Conservation (phyloP, 768 basidiomycete genomes). For the Trametes villosa region DNA sequence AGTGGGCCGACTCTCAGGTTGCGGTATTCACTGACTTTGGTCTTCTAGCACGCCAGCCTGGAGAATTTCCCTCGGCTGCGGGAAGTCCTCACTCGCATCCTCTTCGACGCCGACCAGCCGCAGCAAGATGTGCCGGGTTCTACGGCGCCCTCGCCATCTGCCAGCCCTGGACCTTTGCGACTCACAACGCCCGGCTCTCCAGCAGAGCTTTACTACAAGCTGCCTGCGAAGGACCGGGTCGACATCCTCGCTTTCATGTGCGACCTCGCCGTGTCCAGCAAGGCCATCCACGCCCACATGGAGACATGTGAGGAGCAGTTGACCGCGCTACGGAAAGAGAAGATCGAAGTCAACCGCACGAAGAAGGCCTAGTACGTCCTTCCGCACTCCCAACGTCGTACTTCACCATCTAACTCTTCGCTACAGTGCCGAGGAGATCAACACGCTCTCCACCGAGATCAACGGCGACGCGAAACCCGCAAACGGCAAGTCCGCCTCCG, state of each 20-base stretch:
- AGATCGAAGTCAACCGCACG: constrained; percentile 91
- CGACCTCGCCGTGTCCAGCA: constrained; percentile 89
- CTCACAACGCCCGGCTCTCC: constrained; percentile 55
- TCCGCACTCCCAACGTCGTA: background rate
- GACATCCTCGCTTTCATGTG: constrained; percentile 87
- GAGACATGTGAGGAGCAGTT: constrained; percentile 88
- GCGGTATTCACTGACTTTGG: constrained; percentile 7
- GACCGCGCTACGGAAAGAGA: constrained; percentile 92
- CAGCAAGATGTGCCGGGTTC: constrained; percentile 52
- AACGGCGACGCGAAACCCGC: constrained; percentile 34
- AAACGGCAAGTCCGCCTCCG: constrained; percentile 41
- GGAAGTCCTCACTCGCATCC: constrained; percentile 68
- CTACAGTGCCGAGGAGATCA: constrained; percentile 76
- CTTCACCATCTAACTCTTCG: no score
- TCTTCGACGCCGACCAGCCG: constrained; percentile 67
- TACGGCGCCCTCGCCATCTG: constrained; percentile 47
- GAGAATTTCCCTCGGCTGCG: constrained; percentile 75
- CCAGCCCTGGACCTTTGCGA: constrained; percentile 48
- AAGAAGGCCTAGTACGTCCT: constrained; percentile 81
- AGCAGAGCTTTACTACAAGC: constrained; percentile 68
- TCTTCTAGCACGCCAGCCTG: constrained; percentile 70
- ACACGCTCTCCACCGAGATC: constrained; percentile 57
- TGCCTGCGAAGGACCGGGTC: constrained; percentile 81
- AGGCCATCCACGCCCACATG: constrained; percentile 85
- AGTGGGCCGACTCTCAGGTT: background rate